phyloP scores from a whole-genome alignment of 805 yeast species.

The Lachancea cidri region DNA sequence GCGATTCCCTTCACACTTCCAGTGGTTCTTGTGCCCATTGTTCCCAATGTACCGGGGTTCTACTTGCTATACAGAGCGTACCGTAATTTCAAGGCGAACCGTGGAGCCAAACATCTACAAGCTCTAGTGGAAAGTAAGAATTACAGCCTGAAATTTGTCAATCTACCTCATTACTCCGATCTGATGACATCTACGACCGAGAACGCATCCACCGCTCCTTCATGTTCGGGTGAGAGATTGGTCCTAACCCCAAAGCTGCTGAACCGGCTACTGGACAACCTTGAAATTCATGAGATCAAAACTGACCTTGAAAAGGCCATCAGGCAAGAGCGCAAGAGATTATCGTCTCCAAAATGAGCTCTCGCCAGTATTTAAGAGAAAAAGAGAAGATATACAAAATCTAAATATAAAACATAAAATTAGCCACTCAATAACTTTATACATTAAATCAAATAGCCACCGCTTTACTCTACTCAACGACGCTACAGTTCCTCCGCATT shows the following conservation, averaged over 20 bases:
- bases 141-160: conserved; percentile 32
- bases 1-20: conserved; percentile 79
- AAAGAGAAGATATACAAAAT: too few species aligned
- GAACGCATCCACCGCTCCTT: background rate
- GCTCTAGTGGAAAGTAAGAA: conserved; percentile 46
- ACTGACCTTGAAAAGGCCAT: conserved; percentile 47
- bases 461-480: too few species aligned
- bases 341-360: background rate
- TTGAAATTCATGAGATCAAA: conserved; percentile 42
- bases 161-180: conserved; percentile 30
- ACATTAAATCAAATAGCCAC: too few species aligned
- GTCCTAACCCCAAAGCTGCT: conserved; percentile 28
- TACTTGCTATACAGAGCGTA: conserved; percentile 76
- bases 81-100: conserved; percentile 74
- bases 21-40: conserved; percentile 70
- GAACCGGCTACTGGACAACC: conserved; percentile 39
- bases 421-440: too few species aligned
- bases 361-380: too few species aligned
- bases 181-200: conserved; percentile 12
- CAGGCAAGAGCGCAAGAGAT: conserved; percentile 41
- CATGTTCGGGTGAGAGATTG: background rate
- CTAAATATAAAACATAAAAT: too few species aligned
- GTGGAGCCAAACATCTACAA: conserved; percentile 66
- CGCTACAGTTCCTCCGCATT: too few species aligned
- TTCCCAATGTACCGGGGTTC: conserved; percentile 91